These are phyloP conservation scores for Dichotomocladium elegans DNA, from an alignment of 371 early-diverging fungal species.

Conservation along the genomic window DNA sequence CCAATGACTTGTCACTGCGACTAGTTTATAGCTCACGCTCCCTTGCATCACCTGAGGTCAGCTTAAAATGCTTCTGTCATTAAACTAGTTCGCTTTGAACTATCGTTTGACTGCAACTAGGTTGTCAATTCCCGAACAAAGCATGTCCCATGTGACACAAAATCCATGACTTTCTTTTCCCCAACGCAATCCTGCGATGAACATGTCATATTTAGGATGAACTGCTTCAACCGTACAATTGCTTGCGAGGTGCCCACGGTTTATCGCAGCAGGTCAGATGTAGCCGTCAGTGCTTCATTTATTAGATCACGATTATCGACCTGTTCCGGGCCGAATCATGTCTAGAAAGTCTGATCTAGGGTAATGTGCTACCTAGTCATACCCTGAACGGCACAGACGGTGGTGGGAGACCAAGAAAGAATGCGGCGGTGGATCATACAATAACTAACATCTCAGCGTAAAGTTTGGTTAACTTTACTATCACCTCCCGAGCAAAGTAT, in stretches of 20 bases:
- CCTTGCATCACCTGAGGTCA: too few relatives aligned
- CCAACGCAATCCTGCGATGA: not conserved
- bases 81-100: too few relatives aligned
- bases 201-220: conserved; percentile 11
- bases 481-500: too few relatives aligned
- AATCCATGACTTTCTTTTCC: conserved; percentile 1
- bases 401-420: not conserved
- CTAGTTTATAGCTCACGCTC: too few relatives aligned
- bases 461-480: not conserved
- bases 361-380: not conserved
- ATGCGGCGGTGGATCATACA: not conserved
- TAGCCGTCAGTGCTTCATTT: not conserved
- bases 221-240: conserved; percentile 6
- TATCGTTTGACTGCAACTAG: too few relatives aligned
- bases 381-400: not conserved
- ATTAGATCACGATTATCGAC: conserved; percentile 6
- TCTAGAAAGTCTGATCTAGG: not conserved
- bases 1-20: too few relatives aligned
- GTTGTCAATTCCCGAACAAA: too few relatives aligned
- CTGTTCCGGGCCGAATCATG: not conserved
- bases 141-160: too few relatives aligned
- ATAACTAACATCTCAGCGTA: not conserved
- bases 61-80: too few relatives aligned
- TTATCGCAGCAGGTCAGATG: not conserved
- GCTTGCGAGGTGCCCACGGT: not conserved